These are phyloP conservation scores for Cladosporium sphaerospermum DNA, from an alignment of 2,329 filamentous ascomycete species.

Conservation along the genomic window DNA sequence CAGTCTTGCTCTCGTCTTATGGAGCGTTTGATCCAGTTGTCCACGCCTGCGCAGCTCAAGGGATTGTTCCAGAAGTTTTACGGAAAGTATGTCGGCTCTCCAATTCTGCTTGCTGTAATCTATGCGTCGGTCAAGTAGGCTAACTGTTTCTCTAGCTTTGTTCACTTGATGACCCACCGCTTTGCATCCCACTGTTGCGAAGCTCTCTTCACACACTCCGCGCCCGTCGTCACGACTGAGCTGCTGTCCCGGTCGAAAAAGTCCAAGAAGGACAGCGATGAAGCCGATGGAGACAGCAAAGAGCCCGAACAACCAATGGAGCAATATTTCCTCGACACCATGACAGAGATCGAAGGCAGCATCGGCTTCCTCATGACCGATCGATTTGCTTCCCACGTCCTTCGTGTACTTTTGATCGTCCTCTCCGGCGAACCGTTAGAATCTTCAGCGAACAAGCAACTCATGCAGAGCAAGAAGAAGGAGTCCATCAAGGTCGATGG, in stretches of 20 bases:
- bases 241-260: constrained; percentile 37
- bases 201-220: constrained; percentile 78
- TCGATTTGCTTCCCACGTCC: constrained; percentile 79
- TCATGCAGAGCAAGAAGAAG: constrained; percentile 90
- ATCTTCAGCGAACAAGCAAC: constrained; percentile 58
- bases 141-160: constrained; percentile 48
- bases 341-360: constrained; percentile 83
- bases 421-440: constrained; percentile 77
- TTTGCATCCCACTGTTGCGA: constrained; percentile 98
- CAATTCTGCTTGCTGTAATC: not conserved
- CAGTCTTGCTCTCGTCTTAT: constrained; percentile 91
- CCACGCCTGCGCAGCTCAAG: constrained; percentile 74
- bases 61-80: constrained; percentile 77
- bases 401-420: constrained; percentile 79
- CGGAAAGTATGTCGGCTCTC: constrained; percentile 53
- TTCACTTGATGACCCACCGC: constrained; percentile 84
- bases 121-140: not conserved
- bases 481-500: constrained; percentile 65
- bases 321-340: constrained; percentile 71
- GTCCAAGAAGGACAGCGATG: not conserved
- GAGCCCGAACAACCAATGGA: constrained; percentile 64
- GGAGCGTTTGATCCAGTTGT: constrained; percentile 82
- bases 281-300: constrained; percentile 32
- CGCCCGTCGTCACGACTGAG: constrained; percentile 71
- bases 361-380: constrained; percentile 81